Conservation (phyloP, 2,329 filamentous ascomycete genomes). For the Talaromyces sp. region DNA sequence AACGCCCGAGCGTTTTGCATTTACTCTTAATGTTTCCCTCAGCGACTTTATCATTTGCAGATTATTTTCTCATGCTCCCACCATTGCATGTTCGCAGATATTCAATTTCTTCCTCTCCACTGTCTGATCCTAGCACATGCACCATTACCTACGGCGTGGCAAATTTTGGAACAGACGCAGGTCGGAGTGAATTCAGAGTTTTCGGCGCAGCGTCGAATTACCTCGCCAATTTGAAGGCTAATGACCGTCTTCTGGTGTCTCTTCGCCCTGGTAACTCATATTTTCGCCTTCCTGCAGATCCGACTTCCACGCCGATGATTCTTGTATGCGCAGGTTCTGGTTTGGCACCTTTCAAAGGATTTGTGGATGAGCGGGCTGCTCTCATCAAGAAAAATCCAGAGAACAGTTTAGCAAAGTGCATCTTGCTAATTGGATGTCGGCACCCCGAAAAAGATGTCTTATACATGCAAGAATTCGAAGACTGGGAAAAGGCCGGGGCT, state of each 20-base stretch:
- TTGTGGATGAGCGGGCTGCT: constrained; percentile 55
- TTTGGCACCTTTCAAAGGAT: constrained; percentile 58
- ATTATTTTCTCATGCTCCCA: not conserved
- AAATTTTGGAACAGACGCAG: not conserved
- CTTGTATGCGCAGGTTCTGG: constrained; percentile 44
- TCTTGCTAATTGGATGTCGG: not conserved
- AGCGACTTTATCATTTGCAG: not conserved
- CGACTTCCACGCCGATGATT: constrained; percentile 29
- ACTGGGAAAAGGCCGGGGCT: not conserved
- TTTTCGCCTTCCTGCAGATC: constrained; percentile 30
- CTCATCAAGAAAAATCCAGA: not conserved
- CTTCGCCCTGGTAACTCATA: constrained; percentile 29
- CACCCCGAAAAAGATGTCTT: not conserved
- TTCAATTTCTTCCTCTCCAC: not conserved
- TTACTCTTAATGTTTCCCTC: not conserved
- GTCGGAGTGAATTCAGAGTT: not conserved
- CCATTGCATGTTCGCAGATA: not conserved
- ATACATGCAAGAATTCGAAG: not conserved
- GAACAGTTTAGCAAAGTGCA: not conserved
- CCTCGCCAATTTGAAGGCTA: constrained; percentile 18
- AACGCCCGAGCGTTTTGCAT: not conserved
- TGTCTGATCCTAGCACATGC: not conserved
- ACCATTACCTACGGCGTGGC: not conserved
- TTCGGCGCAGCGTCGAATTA: not conserved
- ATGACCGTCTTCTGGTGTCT: constrained; percentile 26